Conservation (phyloP, 805 yeast species). For the Lipomyces kockii region DNA sequence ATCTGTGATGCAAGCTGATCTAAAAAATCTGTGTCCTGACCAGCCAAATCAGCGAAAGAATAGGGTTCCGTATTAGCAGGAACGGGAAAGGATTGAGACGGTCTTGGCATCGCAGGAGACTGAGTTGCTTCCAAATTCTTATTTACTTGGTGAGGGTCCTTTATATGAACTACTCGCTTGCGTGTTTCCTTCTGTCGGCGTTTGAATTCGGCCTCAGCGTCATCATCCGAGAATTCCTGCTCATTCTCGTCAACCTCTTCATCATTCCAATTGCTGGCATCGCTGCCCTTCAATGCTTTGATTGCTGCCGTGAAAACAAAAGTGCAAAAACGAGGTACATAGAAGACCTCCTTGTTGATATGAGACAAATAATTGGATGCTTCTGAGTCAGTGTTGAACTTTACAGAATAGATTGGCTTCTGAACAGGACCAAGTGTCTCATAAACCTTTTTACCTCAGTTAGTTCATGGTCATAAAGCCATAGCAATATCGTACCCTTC, state of each 20-base stretch:
- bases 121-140: too few species aligned
- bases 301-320: constrained; percentile 77
- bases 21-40: constrained; percentile 26
- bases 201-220: constrained; percentile 75
- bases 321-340: constrained; percentile 79
- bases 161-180: constrained; percentile 49
- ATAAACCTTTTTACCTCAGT: constrained; percentile 20
- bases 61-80: neutral
- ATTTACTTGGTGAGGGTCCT: constrained; percentile 10
- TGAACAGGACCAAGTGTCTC: constrained; percentile 91
- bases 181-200: constrained; percentile 65
- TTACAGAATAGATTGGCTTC: constrained; percentile 78
- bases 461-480: neutral
- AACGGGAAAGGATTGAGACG: neutral
- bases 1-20: constrained; percentile 8
- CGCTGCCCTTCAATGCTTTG: constrained; percentile 78
- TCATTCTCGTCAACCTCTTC: constrained; percentile 93
- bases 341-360: constrained; percentile 65
- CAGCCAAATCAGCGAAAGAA: constrained; percentile 34
- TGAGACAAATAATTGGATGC: constrained; percentile 47
- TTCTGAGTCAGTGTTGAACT: constrained; percentile 58
- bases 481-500: constrained; percentile 58
- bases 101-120: constrained; percentile 4
- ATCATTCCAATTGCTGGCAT: constrained; percentile 93
- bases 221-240: constrained; percentile 72